Evolutionary conservation across 257 asterid genomes (phyloP).

Genomic region (Scutellaria minor): DNA sequence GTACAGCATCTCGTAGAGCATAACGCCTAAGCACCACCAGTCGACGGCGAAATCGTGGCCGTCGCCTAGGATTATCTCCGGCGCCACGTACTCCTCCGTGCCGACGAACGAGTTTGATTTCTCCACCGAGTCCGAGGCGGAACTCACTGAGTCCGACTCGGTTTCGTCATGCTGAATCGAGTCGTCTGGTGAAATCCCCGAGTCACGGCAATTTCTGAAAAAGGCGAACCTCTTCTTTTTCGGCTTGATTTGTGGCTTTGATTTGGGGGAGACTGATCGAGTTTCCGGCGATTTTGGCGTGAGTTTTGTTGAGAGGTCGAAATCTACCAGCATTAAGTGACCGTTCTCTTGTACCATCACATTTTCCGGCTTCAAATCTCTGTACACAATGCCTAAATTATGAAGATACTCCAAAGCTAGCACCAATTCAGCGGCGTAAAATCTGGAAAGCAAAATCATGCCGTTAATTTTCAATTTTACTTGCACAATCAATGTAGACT

Average conservation of each 20-base stretch:
- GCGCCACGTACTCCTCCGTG: conserved; percentile 93
- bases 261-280: conserved; percentile 37
- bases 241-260: conserved; percentile 38
- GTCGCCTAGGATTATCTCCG: conserved; percentile 78
- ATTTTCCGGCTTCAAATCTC: conserved; percentile 96
- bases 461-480: background rate
- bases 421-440: conserved; percentile 91
- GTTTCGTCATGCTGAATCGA: conserved; percentile 45
- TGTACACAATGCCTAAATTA: conserved; percentile 74
- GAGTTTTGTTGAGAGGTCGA: conserved; percentile 87
- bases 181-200: conserved; percentile 56
- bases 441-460: conserved; percentile 49
- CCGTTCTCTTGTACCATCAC: conserved; percentile 93
- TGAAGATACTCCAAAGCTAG: conserved; percentile 86
- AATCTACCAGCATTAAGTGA: conserved; percentile 87
- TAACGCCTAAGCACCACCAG: conserved; percentile 92
- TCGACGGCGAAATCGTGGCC: conserved; percentile 97
- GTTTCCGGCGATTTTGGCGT: conserved; percentile 50
- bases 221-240: conserved; percentile 40
- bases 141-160: conserved; percentile 39
- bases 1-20: conserved; percentile 91
- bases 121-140: conserved; percentile 50
- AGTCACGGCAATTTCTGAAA: conserved; percentile 43
- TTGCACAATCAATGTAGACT: background rate
- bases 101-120: conserved; percentile 96